Evolutionary conservation across 306 rosid species (phyloP).

Genomic region (Vachellia pachyceras): DNA sequence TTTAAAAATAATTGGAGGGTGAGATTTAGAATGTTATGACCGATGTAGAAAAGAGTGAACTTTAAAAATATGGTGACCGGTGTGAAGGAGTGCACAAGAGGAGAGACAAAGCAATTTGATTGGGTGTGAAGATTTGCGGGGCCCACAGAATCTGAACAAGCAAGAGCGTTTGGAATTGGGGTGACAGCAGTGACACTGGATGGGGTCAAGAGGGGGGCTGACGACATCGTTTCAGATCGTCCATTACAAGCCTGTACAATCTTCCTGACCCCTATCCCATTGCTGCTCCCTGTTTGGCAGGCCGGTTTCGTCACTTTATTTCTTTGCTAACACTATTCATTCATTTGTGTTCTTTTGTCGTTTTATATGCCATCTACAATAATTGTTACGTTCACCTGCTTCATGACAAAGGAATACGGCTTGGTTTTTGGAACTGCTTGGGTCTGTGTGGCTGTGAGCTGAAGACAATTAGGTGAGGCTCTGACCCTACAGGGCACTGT

Average conservation of each 20-base stretch:
- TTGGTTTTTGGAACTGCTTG: neutral
- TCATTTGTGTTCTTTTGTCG: neutral
- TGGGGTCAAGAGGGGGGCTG: too few relatives aligned
- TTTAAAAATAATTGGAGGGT: too few relatives aligned
- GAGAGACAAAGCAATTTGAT: too few relatives aligned
- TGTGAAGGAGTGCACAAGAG: too few relatives aligned
- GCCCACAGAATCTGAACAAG: slow-evolving; percentile 43
- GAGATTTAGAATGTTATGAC: too few relatives aligned
- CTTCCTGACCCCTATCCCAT: slow-evolving; percentile 41
- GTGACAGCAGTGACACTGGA: too few relatives aligned
- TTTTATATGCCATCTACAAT: neutral
- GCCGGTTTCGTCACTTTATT: slow-evolving; percentile 14
- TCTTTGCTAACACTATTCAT: neutral
- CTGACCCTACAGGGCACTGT: neutral
- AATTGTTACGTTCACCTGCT: neutral
- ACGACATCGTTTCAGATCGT: slow-evolving; percentile 49
- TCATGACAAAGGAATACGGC: neutral
- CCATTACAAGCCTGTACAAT: slow-evolving; percentile 43
- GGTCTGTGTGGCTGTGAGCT: neutral
- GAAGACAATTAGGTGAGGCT: neutral
- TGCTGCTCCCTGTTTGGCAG: neutral
- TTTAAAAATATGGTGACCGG: neutral
- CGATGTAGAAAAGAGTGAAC: neutral
- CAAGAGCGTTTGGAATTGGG: neutral
- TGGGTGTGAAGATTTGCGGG: slow-evolving; percentile 43